These are phyloP conservation scores for Yamadazyma atmosphaerica DNA, from an alignment of 1,139 yeast species.

Conservation along the genomic window DNA sequence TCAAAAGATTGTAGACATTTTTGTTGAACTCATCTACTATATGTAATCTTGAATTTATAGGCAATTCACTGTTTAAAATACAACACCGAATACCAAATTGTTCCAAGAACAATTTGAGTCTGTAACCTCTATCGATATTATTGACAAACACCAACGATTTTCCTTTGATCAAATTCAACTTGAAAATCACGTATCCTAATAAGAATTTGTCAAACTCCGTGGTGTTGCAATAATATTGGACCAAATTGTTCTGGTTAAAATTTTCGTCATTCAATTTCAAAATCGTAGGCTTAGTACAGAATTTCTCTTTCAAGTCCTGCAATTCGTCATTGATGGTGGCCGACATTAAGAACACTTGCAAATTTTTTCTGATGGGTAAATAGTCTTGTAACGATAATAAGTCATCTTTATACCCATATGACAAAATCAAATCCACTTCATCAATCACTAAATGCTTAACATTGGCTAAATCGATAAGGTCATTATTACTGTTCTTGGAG, in stretches of 20 bases:
- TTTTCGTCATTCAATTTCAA: constrained; percentile 74
- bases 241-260: constrained; percentile 55
- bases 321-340: constrained; percentile 93
- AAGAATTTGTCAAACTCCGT: constrained; percentile 91
- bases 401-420: constrained; percentile 92
- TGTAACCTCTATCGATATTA: constrained; percentile 92
- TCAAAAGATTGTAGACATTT: constrained; percentile 79
- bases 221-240: constrained; percentile 85
- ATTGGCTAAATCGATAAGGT: constrained; percentile 44
- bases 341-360: constrained; percentile 93
- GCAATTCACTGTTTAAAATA: constrained; percentile 88
- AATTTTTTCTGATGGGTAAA: constrained; percentile 68
- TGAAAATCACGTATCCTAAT: constrained; percentile 87
- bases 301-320: constrained; percentile 68
- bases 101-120: constrained; percentile 85
- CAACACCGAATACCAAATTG: constrained; percentile 92
- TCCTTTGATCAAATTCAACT: constrained; percentile 84
- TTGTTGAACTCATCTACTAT: constrained; percentile 95
- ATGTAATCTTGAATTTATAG: constrained; percentile 89
- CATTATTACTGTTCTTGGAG: constrained; percentile 41
- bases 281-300: constrained; percentile 85
- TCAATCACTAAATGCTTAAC: constrained; percentile 81
- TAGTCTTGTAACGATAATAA: constrained; percentile 60
- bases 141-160: constrained; percentile 90
- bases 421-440: constrained; percentile 89